Evolutionary conservation across 306 rosid species (phyloP), one percentile per base, ranked within the genome.

Genomic region (Adenanthera pavonina): DNA sequence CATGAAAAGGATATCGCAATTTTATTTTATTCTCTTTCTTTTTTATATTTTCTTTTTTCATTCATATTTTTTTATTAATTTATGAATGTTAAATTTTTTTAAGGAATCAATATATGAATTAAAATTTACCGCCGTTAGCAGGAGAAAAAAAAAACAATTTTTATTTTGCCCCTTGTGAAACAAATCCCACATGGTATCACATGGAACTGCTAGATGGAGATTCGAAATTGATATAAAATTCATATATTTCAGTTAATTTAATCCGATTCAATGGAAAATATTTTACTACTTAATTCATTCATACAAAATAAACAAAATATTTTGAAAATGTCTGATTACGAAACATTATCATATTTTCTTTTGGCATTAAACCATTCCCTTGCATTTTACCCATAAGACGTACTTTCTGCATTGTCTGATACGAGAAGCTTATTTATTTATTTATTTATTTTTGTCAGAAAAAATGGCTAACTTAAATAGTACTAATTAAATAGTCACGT

Each of bases 121-220:
- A 62, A 43, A 10, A 43, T 20, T 19, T 41, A 44, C 54, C 36
- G 11, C 38, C 2, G 5, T 46, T 10, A 5, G 44, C 12, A 44
- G 52, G 7, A 2, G 0, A 0, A 41, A 69, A 19, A 69, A 10
- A 17, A 11, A 6, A 46, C 14, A 11, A 44, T 25, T 10, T 47
- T 69, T 19, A 43, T 43, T 69, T 44, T 69, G n/a, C 38, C 35
- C n/a, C 56, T 69, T 19, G 10, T 12, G 54, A 69, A 69, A 69
- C 53, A 10, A 69, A 19, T 19, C 52, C 11, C 74, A 69, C 56
- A 46, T 69, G 74, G 54, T 40, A 20, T 44, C 74, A 44, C 56
- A 44, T 46, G 74, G 74, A 46, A 19, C 74, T 19, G 19, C 35
- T 44, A 2, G 7, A 11, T 7, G 19, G 34, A 20, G 3, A 15